A percentile compares a stretch with the other conserved stretches of the same genome.
Evolutionary conservation across 176 grass and related monocot species (phyloP).

Genomic region (Oryza meridionalis): DNA sequence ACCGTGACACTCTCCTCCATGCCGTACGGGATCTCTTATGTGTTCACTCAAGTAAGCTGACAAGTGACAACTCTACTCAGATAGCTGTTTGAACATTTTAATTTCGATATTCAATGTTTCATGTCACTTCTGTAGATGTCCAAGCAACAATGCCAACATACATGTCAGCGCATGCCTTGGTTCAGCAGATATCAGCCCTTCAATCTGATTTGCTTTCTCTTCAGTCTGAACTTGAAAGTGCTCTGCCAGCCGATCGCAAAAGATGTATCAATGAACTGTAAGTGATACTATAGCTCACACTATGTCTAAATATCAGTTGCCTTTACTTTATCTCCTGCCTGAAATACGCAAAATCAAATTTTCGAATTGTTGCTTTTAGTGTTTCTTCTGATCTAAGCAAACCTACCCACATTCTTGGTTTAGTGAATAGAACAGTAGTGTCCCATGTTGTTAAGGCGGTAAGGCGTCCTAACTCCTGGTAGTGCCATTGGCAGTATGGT

Average conservation of each 20-base stretch:
- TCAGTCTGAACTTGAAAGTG: constrained; percentile 93
- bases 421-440: constrained; percentile 14
- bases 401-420: constrained; percentile 15
- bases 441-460: background rate
- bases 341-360: background rate
- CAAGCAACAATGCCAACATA: constrained; percentile 77
- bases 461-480: too few relatives aligned
- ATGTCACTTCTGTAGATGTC: constrained; percentile 53
- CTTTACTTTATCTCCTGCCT: constrained; percentile 21
- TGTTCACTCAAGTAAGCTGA: constrained; percentile 82
- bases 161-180: constrained; percentile 89
- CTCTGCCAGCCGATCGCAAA: constrained; percentile 81
- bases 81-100: constrained; percentile 12
- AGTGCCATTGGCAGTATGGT: too few relatives aligned
- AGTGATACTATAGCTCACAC: constrained; percentile 39
- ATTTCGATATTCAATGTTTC: constrained; percentile 17
- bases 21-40: constrained; percentile 83
- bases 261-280: constrained; percentile 97
- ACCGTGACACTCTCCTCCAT: constrained; percentile 91
- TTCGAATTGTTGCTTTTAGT: constrained; percentile 1
- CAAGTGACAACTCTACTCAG: background rate
- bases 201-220: constrained; percentile 87
- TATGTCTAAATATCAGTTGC: constrained; percentile 19
- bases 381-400: constrained; percentile 14
- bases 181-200: constrained; percentile 88